phyloP scores from a whole-genome alignment of 495 filamentous ascomycete species.

The Terfezia claveryi region DNA sequence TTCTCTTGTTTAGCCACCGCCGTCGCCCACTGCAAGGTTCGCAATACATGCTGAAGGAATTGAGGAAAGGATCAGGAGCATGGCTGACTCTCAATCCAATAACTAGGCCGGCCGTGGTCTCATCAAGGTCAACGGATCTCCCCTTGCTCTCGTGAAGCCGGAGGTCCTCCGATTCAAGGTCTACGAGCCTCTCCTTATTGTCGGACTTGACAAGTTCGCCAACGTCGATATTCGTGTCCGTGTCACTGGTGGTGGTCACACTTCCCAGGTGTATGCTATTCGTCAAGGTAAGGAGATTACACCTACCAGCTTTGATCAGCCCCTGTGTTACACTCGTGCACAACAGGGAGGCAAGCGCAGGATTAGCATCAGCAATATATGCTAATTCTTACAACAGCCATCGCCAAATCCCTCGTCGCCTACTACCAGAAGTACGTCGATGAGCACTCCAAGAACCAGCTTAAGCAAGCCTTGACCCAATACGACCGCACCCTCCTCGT shows the following conservation, averaged over 20 bases:
- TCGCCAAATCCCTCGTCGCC: constrained; percentile 91
- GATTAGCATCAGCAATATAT: not conserved
- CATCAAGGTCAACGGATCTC: constrained; percentile 95
- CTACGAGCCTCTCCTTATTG: constrained; percentile 93
- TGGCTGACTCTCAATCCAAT: not conserved
- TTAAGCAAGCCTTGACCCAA: constrained; percentile 81
- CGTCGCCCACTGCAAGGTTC: constrained; percentile 88
- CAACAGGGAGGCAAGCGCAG: not conserved
- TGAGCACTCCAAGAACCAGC: constrained; percentile 97
- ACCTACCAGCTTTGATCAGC: too few species aligned
- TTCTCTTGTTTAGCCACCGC: constrained; percentile 38
- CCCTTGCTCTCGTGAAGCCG: constrained; percentile 76
- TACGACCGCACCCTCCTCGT: constrained; percentile 96
- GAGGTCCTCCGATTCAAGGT: constrained; percentile 97
- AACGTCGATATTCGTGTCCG: constrained; percentile 93
- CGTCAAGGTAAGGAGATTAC: constrained; percentile 34
- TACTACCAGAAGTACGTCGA: constrained; percentile 99
- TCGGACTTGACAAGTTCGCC: constrained; percentile 91
- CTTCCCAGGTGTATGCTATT: constrained; percentile 95
- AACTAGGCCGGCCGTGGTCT: constrained; percentile 69
- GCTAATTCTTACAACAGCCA: constrained; percentile 28
- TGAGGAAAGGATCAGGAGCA: not conserved
- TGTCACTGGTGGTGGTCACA: constrained; percentile 91
- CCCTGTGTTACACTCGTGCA: too few species aligned
- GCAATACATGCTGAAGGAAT: constrained; percentile 10